phyloP scores from a whole-genome alignment of 2,329 filamentous ascomycete species.

The Myriosclerotinia duriaeana region DNA sequence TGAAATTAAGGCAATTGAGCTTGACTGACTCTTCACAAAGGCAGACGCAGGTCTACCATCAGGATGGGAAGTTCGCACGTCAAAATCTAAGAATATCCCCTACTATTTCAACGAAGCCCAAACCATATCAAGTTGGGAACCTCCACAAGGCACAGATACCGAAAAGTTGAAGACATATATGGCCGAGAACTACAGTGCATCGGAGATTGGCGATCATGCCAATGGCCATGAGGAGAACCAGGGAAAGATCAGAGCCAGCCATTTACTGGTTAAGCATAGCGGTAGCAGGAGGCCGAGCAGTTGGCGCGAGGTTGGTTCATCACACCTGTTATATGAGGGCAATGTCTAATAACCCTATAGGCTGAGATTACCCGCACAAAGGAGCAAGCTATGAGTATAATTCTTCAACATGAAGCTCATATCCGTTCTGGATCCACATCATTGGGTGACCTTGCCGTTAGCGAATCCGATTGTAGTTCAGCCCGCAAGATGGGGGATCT shows the following conservation, averaged over 20 bases:
- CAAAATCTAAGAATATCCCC: constrained; percentile 96
- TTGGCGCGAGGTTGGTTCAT: constrained; percentile 70
- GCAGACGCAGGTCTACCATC: constrained; percentile 77
- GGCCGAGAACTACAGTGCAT: constrained; percentile 76
- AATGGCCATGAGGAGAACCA: constrained; percentile 47
- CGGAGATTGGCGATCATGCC: constrained; percentile 44
- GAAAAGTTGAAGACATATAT: constrained; percentile 94
- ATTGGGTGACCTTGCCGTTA: constrained; percentile 80
- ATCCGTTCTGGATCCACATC: constrained; percentile 69
- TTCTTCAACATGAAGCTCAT: constrained; percentile 70
- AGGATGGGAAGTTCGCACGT: constrained; percentile 94
- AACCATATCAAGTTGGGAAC: constrained; percentile 93
- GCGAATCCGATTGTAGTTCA: constrained; percentile 93
- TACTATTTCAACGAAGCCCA: constrained; percentile 95
- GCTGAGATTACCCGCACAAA: constrained; percentile 83
- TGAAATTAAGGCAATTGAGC: neutral
- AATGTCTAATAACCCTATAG: constrained; percentile 39
- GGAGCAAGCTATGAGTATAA: constrained; percentile 78
- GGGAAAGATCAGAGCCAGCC: constrained; percentile 89
- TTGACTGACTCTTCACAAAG: constrained; percentile 42
- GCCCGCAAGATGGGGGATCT: constrained; percentile 91
- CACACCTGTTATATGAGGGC: neutral
- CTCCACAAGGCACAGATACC: constrained; percentile 81
- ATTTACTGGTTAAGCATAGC: constrained; percentile 90
- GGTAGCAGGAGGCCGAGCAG: constrained; percentile 86